These are phyloP conservation scores for Pinus taeda DNA, from an alignment of 75 land plant species.

Conservation along the genomic window DNA sequence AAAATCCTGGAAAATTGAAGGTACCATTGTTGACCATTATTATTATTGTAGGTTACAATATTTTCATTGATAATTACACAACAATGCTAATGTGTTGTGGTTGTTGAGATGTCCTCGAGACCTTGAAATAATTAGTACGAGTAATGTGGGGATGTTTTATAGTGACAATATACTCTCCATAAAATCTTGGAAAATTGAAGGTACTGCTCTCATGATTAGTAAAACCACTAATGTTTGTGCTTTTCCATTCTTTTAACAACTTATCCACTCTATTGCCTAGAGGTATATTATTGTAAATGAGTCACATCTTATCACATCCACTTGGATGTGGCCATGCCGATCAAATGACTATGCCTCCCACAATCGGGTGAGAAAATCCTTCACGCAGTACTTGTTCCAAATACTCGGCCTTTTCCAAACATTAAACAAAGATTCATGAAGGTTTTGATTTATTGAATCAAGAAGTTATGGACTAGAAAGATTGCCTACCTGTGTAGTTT, in stretches of 20 bases:
- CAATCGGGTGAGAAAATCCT: slow-evolving; percentile 43
- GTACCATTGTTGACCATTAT: no score
- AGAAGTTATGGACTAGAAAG: no score
- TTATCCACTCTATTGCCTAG: slow-evolving; percentile 67
- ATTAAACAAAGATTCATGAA: no score
- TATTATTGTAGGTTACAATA: slow-evolving; percentile 24
- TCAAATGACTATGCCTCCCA: slow-evolving; percentile 66
- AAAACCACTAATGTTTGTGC: slow-evolving; percentile 16
- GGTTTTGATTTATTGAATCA: no score
- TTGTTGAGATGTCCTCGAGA: no score
- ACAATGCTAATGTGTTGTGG: no score
- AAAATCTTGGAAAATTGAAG: slow-evolving; percentile 48
- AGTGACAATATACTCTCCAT: slow-evolving; percentile 53
- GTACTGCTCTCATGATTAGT: slow-evolving; percentile 42
- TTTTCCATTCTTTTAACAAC: slow-evolving; percentile 69
- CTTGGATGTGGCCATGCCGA: slow-evolving; percentile 16
- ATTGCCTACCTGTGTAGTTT: no score
- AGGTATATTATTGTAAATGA: slow-evolving; percentile 72
- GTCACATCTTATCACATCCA: slow-evolving; percentile 84
- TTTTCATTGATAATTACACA: slow-evolving; percentile 17
- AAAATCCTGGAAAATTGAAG: no score
- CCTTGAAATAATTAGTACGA: no score
- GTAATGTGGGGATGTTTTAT: not conserved
- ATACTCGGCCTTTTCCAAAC: slow-evolving; percentile 29
- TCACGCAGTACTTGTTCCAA: slow-evolving; percentile 56